A percentile compares a stretch with the other conserved stretches of the same genome.
Conservation (phyloP, 2,329 filamentous ascomycete genomes). For the Penicillium glabrum region DNA sequence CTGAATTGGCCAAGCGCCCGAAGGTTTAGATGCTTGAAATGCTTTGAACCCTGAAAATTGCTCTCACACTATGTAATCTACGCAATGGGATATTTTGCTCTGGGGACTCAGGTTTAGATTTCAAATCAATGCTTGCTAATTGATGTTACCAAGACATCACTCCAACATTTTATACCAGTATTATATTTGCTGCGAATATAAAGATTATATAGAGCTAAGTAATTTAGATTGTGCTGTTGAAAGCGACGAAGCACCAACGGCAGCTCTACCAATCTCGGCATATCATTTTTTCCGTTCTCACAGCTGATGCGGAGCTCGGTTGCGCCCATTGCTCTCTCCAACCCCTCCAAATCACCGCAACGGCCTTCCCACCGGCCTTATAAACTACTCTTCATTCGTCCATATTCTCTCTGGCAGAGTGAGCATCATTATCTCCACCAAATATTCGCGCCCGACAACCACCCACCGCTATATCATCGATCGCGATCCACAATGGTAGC, state of each 20-base stretch:
- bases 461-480: conserved; percentile 25
- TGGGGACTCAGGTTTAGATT: not conserved
- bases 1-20: conserved; percentile 31
- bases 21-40: conserved; percentile 17
- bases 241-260: not conserved
- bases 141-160: not conserved
- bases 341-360: conserved; percentile 8
- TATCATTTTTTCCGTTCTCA: conserved; percentile 24
- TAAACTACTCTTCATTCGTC: not conserved
- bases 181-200: no score
- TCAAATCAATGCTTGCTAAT: not conserved
- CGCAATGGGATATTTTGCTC: conserved; percentile 6
- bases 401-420: not conserved
- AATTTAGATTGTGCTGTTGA: not conserved
- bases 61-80: conserved; percentile 11
- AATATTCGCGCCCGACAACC: not conserved
- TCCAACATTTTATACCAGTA: not conserved
- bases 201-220: not conserved
- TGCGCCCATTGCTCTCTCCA: conserved; percentile 11
- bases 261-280: conserved; percentile 13
- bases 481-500: conserved; percentile 23
- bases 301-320: conserved; percentile 23
- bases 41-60: not conserved
- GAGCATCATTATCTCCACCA: not conserved
- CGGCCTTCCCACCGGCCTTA: conserved; percentile 2